phyloP scores from a whole-genome alignment of 345 rosid genomes.

The Eucalyptus regnans region DNA sequence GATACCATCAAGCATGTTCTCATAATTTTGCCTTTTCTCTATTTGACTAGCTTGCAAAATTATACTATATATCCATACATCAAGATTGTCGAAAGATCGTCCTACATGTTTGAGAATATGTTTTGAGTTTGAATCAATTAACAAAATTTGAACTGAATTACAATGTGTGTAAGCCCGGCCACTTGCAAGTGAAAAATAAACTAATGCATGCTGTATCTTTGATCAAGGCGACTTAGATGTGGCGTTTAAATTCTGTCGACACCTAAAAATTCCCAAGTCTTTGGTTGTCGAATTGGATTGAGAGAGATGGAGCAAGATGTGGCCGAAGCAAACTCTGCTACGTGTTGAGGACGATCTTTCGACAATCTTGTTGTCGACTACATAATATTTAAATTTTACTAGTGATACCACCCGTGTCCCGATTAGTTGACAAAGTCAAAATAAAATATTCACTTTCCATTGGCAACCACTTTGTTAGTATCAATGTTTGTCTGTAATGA shows the following conservation, averaged over 20 bases:
- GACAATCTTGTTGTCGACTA: not conserved
- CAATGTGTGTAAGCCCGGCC: not conserved
- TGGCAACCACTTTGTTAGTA: too few relatives aligned
- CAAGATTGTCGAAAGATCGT: not conserved
- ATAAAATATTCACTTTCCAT: too few relatives aligned
- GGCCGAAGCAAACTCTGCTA: not conserved
- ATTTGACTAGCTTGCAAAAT: not conserved
- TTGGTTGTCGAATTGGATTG: not conserved
- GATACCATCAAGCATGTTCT: not conserved
- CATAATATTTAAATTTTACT: too few relatives aligned
- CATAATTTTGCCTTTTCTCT: not conserved
- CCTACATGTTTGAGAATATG: not conserved
- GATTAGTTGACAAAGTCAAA: too few relatives aligned
- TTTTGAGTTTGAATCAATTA: not conserved
- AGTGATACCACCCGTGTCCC: not conserved
- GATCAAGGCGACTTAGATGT: not conserved
- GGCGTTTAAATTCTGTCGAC: not conserved
- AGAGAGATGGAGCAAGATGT: not conserved
- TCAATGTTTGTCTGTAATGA: too few relatives aligned
- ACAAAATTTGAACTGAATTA: too few relatives aligned
- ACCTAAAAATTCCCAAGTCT: not conserved
- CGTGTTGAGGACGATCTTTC: not conserved
- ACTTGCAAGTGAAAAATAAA: not conserved
- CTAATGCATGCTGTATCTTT: not conserved
- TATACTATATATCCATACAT: not conserved